Conservation (phyloP, 2,329 filamentous ascomycete genomes). For the Cytospora leucostoma region DNA sequence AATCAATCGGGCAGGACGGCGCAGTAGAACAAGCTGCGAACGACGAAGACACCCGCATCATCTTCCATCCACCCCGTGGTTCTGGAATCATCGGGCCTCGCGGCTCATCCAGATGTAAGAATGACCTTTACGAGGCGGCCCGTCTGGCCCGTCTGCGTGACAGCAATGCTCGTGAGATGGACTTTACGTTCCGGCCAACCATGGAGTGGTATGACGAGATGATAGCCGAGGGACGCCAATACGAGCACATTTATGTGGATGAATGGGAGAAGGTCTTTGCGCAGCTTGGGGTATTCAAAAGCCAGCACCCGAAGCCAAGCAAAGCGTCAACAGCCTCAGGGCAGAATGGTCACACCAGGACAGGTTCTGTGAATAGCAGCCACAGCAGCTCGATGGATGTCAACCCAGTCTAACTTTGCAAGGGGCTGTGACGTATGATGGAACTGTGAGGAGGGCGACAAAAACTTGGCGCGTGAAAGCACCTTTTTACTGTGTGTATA, state of each 20-base stretch:
- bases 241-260: slow-evolving; percentile 50
- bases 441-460: too few relatives aligned
- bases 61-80: slow-evolving; percentile 51
- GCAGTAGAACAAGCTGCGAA: slow-evolving; percentile 31
- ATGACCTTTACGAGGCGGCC: slow-evolving; percentile 47
- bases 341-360: neutral
- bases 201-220: slow-evolving; percentile 54
- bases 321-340: neutral
- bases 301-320: neutral
- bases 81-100: slow-evolving; percentile 7
- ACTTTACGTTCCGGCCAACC: slow-evolving; percentile 50
- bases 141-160: slow-evolving; percentile 31
- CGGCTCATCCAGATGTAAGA: slow-evolving; percentile 41
- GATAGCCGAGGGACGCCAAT: slow-evolving; percentile 48
- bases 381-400: slow-evolving; percentile 14
- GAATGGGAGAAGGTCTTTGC: slow-evolving; percentile 46
- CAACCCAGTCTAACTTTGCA: neutral
- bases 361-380: slow-evolving; percentile 5
- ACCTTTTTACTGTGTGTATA: neutral
- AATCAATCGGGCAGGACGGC: neutral
- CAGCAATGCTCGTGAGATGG: slow-evolving; percentile 33
- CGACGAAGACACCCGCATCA: slow-evolving; percentile 36
- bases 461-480: neutral
- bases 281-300: slow-evolving; percentile 3
- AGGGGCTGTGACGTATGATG: neutral